Evolutionary conservation across 2,329 filamentous ascomycete genomes (phyloP).

Genomic region (Beauveria rudraprayagi): DNA sequence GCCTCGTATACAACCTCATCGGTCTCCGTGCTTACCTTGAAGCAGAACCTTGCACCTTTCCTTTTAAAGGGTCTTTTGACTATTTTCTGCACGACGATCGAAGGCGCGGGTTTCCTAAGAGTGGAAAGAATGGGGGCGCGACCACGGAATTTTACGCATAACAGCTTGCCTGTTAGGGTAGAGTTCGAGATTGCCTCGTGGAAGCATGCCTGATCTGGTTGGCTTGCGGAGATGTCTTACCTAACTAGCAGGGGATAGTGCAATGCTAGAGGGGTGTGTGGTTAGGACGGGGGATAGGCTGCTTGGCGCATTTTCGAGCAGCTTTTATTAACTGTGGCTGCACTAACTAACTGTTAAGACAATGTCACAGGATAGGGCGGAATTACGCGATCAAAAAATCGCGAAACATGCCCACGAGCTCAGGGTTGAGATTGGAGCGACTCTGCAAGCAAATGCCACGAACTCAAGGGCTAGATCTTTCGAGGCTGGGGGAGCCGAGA

Average conservation of each 20-base stretch:
- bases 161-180: slow-evolving; percentile 8
- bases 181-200: slow-evolving; percentile 6
- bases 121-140: background rate
- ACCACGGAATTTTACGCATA: background rate
- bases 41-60: background rate
- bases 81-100: background rate
- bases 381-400: background rate
- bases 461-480: background rate
- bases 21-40: slow-evolving; percentile 1
- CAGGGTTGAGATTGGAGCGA: background rate
- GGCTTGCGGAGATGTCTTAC: background rate
- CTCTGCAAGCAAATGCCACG: background rate
- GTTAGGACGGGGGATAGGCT: background rate
- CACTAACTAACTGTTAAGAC: background rate
- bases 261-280: background rate
- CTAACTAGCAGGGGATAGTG: background rate
- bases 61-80: background rate
- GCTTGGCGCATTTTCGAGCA: background rate
- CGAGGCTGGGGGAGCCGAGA: background rate
- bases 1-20: background rate
- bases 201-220: slow-evolving; percentile 8
- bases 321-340: background rate
- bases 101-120: background rate
- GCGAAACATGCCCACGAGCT: background rate
- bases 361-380: background rate